phyloP scores from a whole-genome alignment of 2,329 filamentous ascomycete genomes.

The Emergomyces africanus region DNA sequence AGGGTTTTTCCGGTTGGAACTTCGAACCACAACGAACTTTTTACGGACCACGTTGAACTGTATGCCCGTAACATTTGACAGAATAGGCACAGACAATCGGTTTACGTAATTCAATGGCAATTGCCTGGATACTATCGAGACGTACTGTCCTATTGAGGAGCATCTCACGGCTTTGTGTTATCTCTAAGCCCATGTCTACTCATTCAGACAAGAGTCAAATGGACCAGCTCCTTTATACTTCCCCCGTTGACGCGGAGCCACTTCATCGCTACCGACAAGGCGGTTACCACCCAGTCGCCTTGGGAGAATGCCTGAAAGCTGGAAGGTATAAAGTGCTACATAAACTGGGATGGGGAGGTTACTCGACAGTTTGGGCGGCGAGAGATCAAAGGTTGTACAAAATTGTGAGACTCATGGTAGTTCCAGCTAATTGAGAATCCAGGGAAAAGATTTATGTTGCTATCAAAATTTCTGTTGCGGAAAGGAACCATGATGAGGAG shows the following conservation, averaged over 20 bases:
- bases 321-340: slow-evolving; percentile 25
- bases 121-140: neutral
- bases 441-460: slow-evolving; percentile 15
- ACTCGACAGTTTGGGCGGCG: slow-evolving; percentile 25
- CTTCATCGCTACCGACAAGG: slow-evolving; percentile 15
- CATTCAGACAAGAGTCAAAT: neutral
- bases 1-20: too few relatives aligned
- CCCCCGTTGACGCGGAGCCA: slow-evolving; percentile 13
- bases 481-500: slow-evolving; percentile 5
- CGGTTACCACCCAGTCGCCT: slow-evolving; percentile 22
- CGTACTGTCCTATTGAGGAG: neutral
- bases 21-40: too few relatives aligned
- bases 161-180: neutral
- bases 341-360: slow-evolving; percentile 26
- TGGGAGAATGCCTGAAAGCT: slow-evolving; percentile 19
- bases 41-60: too few relatives aligned
- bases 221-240: neutral
- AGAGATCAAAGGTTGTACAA: slow-evolving; percentile 14
- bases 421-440: slow-evolving; percentile 6
- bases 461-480: slow-evolving; percentile 14
- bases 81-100: neutral
- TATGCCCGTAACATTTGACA: neutral
- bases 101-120: neutral
- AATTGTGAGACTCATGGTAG: neutral
- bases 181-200: too few relatives aligned